Conservation (phyloP, 176 grass and related monocot genomes). For the Phoenix roebelenii region DNA sequence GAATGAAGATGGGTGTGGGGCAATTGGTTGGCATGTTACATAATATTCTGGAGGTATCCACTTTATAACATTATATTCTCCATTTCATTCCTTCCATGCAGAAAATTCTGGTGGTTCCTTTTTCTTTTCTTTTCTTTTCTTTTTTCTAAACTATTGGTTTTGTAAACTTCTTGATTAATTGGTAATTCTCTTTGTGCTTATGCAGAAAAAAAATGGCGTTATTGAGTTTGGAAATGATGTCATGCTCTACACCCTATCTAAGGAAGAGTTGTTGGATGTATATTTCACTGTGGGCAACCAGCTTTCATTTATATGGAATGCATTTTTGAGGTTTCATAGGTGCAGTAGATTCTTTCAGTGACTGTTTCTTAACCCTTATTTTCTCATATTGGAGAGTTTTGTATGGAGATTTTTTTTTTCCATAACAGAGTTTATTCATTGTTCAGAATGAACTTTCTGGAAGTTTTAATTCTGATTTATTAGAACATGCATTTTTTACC, state of each 20-base stretch:
- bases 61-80: background rate
- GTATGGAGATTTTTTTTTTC: background rate
- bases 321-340: constrained; percentile 88
- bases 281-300: constrained; percentile 63
- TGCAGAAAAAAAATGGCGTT: constrained; percentile 56
- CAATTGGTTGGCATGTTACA: constrained; percentile 47
- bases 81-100: background rate
- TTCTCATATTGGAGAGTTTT: background rate
- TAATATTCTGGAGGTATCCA: constrained; percentile 66
- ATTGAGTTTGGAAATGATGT: constrained; percentile 43
- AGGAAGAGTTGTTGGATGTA: constrained; percentile 58
- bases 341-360: constrained; percentile 10
- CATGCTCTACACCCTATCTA: constrained; percentile 57
- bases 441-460: too few relatives aligned
- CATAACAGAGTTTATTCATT: too few relatives aligned
- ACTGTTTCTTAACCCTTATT: background rate
- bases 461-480: too few relatives aligned
- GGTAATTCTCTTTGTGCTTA: constrained; percentile 23
- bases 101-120: constrained; percentile 4
- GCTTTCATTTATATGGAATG: constrained; percentile 79
- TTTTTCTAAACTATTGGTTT: background rate
- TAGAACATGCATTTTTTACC: too few relatives aligned
- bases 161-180: background rate
- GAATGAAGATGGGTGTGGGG: constrained; percentile 33
- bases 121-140: background rate